A percentile compares a stretch with the other conserved stretches of the same genome.
Conservation (phyloP, 192 early-diverging fungal species). For the Coemansia sp. region DNA sequence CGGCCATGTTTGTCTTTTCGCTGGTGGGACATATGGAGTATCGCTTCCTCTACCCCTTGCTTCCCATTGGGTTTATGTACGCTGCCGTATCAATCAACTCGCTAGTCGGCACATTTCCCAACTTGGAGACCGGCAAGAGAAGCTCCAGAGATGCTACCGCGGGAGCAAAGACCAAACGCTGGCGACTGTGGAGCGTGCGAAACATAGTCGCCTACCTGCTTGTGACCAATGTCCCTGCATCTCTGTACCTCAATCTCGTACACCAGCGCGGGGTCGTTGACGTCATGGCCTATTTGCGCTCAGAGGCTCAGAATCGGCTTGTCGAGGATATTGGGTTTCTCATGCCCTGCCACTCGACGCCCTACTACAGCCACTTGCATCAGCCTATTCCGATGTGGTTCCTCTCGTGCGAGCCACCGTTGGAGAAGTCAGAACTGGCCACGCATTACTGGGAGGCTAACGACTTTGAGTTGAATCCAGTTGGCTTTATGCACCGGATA, state of each 20-base stretch:
- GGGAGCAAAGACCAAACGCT: background rate
- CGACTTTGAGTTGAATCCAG: slow-evolving; percentile 75
- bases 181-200: slow-evolving; percentile 8
- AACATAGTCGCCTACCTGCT: slow-evolving; percentile 49
- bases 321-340: slow-evolving; percentile 66
- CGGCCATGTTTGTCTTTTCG: slow-evolving; percentile 68
- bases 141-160: background rate
- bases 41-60: slow-evolving; percentile 87
- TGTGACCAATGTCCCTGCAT: slow-evolving; percentile 66
- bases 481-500: slow-evolving; percentile 56
- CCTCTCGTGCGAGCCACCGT: slow-evolving; percentile 90
- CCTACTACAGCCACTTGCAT: slow-evolving; percentile 87
- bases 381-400: slow-evolving; percentile 72
- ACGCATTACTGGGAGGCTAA: slow-evolving; percentile 76
- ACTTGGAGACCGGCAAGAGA: background rate
- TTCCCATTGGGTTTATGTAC: slow-evolving; percentile 65
- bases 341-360: slow-evolving; percentile 98
- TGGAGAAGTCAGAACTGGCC: slow-evolving; percentile 37
- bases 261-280: slow-evolving; percentile 96
- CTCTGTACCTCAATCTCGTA: slow-evolving; percentile 69
- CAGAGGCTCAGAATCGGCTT: slow-evolving; percentile 23
- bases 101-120: slow-evolving; percentile 23
- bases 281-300: slow-evolving; percentile 74
- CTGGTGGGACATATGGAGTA: slow-evolving; percentile 91
- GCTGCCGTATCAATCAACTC: slow-evolving; percentile 55